Percentiles rank a stretch among this genome's conserved stretches.
Conservation (phyloP, 768 basidiomycete genomes). For the Dioszegia hungarica region DNA sequence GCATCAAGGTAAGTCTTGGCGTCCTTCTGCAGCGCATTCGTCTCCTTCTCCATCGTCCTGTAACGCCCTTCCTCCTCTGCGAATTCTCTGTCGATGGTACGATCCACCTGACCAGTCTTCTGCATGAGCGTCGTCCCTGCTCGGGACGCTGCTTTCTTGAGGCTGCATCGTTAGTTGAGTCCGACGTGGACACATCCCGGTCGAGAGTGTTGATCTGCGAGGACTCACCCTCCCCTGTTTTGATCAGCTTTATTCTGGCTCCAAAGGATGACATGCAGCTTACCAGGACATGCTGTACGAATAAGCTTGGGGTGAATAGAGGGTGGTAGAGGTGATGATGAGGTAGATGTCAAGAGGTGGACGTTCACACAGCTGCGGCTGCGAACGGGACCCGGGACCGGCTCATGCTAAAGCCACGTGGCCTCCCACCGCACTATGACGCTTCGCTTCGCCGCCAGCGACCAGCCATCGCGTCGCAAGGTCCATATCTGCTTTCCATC, state of each 20-base stretch:
- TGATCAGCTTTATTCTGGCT: conserved; percentile 7
- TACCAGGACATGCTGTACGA: conserved; percentile 28
- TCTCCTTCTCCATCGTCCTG: conserved; percentile 91
- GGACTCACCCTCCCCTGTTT: conserved; percentile 26
- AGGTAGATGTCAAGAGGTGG: not conserved
- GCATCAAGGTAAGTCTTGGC: conserved; percentile 91
- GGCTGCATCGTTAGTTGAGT: conserved; percentile 52
- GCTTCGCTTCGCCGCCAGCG: not conserved
- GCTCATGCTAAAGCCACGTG: too few species aligned
- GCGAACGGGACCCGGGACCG: too few species aligned
- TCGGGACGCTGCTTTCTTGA: conserved; percentile 90
- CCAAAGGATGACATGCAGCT: not conserved
- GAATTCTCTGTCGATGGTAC: conserved; percentile 91
- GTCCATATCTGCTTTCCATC: too few species aligned
- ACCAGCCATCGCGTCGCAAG: not conserved
- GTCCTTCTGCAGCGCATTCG: conserved; percentile 85
- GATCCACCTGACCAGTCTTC: conserved; percentile 96
- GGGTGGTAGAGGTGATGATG: not conserved
- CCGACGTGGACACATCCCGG: too few species aligned
- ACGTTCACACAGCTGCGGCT: too few species aligned
- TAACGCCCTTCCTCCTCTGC: conserved; percentile 86
- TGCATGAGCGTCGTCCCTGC: conserved; percentile 91
- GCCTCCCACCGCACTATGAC: too few species aligned
- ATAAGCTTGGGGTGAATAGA: not conserved
- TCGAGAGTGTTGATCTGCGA: too few species aligned